Conservation (phyloP, 2,329 filamentous ascomycete species). For the Polychaeton citri region DNA sequence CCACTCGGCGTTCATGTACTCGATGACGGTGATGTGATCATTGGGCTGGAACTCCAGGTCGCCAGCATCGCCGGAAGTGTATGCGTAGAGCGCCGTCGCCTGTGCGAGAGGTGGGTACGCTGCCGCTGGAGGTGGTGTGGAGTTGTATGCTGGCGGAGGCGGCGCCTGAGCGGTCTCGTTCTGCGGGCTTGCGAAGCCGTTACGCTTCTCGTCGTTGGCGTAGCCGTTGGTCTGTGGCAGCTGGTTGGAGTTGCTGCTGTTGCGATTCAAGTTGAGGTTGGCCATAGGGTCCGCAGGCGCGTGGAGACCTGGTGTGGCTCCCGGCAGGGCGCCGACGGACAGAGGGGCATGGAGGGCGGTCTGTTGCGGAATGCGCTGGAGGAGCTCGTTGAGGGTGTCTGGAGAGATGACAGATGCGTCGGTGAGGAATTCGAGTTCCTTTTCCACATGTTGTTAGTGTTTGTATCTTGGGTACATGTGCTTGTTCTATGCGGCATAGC, state of each 20-base stretch:
- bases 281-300: constrained; percentile 16
- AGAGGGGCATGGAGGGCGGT: constrained; percentile 38
- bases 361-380: constrained; percentile 60
- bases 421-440: constrained; percentile 86
- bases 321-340: constrained; percentile 23
- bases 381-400: constrained; percentile 60
- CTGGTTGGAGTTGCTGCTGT: constrained; percentile 10
- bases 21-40: constrained; percentile 65
- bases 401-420: constrained; percentile 70
- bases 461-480: constrained; percentile 3
- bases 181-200: constrained; percentile 2
- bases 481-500: neutral
- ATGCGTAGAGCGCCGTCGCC: constrained; percentile 72
- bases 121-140: constrained; percentile 34
- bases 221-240: constrained; percentile 10
- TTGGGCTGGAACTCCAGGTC: constrained; percentile 71
- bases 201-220: constrained; percentile 21
- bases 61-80: constrained; percentile 64
- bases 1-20: constrained; percentile 96
- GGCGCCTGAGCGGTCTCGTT: constrained; percentile 27
- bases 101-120: constrained; percentile 47
- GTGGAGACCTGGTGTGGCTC: constrained; percentile 10
- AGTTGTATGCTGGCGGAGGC: constrained; percentile 42
- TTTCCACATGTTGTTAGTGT: constrained; percentile 2
- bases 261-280: constrained; percentile 21